Percentiles rank a stretch among this genome's conserved stretches.
These are phyloP conservation scores for Cyclostephanos tholiformis DNA, from an alignment of 108 stramenopile genomes.

Conservation along the genomic window DNA sequence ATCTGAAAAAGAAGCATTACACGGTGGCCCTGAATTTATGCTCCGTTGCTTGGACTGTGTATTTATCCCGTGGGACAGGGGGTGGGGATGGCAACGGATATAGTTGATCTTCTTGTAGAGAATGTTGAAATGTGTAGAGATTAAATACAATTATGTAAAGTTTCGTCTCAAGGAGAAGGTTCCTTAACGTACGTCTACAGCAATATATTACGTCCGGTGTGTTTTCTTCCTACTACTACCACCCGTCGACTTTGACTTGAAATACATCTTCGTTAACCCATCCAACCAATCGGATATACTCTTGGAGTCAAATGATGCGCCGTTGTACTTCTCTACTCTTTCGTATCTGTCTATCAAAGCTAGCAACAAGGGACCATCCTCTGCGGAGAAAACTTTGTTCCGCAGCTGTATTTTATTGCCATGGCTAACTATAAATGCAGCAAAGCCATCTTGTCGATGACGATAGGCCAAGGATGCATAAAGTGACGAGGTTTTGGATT, in stretches of 20 bases:
- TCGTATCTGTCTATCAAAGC: conserved; percentile 47
- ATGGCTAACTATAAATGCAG: conserved; percentile 70
- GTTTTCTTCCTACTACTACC: neutral
- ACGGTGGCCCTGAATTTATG: conserved; percentile 51
- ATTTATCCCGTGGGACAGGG: conserved; percentile 17
- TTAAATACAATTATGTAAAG: neutral
- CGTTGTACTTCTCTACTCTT: conserved; percentile 26
- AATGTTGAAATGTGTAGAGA: neutral
- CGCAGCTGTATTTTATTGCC: conserved; percentile 66
- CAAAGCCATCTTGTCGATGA: conserved; percentile 52
- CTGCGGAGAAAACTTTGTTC: conserved; percentile 63
- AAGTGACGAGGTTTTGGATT: conserved; percentile 78
- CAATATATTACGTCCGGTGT: neutral
- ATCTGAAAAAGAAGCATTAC: conserved; percentile 52
- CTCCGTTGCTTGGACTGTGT: conserved; percentile 49
- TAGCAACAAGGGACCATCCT: conserved; percentile 68
- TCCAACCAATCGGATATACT: conserved; percentile 32
- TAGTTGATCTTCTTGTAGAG: neutral
- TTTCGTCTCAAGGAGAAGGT: neutral
- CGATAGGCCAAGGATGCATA: conserved; percentile 74
- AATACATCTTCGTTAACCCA: conserved; percentile 25
- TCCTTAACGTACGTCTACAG: no score
- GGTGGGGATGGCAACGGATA: conserved; percentile 3
- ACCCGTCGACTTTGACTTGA: conserved; percentile 12
- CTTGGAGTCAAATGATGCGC: conserved; percentile 24